Evolutionary conservation across 129 eudicot species (phyloP).

Genomic region (Daucus carota): DH1_v3.0 NC_030389.2:4585001-4585500

Average conservation of each 20-base stretch:
- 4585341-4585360: neutral
- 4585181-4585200: neutral
- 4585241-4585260: neutral
- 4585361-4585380: neutral
- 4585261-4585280: neutral
- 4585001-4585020: slow-evolving; percentile 93
- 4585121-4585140: neutral
- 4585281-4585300: neutral
- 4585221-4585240: neutral
- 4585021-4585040: slow-evolving; percentile 94
- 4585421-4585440: neutral
- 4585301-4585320: neutral
- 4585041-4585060: slow-evolving; percentile 76
- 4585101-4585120: slow-evolving; percentile 2
- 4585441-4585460: neutral
- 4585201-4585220: neutral
- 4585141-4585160: neutral
- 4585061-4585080: slow-evolving; percentile 78
- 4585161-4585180: neutral
- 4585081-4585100: slow-evolving; percentile 86
- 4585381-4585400: neutral
- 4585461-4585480: neutral
- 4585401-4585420: neutral
- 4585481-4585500: neutral
- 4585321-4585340: neutral